Evolutionary conservation across 2,329 filamentous ascomycete genomes (phyloP).

Genomic region (Xylaria sp.): DNA sequence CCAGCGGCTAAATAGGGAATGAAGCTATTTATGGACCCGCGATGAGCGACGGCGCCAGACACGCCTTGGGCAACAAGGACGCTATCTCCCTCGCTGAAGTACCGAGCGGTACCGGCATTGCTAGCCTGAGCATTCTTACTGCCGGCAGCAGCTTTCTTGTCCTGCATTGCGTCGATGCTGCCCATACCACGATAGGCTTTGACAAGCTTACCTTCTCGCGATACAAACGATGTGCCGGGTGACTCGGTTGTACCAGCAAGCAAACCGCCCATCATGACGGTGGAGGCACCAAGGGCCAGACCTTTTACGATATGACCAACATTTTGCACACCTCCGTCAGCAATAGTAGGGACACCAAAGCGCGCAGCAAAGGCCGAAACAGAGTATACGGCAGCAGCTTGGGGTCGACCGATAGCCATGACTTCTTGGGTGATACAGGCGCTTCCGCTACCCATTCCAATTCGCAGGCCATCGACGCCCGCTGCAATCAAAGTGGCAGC

Average conservation of each 20-base stretch:
- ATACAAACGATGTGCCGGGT: slow-evolving; percentile 95
- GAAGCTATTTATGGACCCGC: slow-evolving; percentile 91
- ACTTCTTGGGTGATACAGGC: slow-evolving; percentile 99
- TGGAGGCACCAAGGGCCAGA: slow-evolving; percentile 90
- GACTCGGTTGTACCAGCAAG: slow-evolving; percentile 97
- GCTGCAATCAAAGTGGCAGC: slow-evolving; percentile 91
- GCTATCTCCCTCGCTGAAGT: slow-evolving; percentile 97
- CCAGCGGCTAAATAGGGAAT: slow-evolving; percentile 95
- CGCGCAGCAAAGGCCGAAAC: slow-evolving; percentile 89
- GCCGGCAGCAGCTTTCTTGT: slow-evolving; percentile 89
- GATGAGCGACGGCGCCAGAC: slow-evolving; percentile 83
- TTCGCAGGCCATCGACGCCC: slow-evolving; percentile 94
- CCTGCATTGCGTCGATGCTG: slow-evolving; percentile 98
- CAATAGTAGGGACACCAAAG: slow-evolving; percentile 97
- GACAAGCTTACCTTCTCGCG: slow-evolving; percentile 94
- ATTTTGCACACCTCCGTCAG: slow-evolving; percentile 97
- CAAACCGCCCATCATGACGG: slow-evolving; percentile 99
- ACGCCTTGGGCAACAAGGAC: slow-evolving; percentile 97
- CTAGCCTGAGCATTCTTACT: slow-evolving; percentile 78
- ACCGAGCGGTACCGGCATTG: slow-evolving; percentile 95
- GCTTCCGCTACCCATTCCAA: slow-evolving; percentile 98
- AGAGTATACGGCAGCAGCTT: slow-evolving; percentile 91
- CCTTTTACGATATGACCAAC: slow-evolving; percentile 99
- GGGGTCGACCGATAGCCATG: slow-evolving; percentile 97
- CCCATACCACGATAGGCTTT: slow-evolving; percentile 99